A percentile compares a stretch with the other conserved stretches of the same genome.
Conservation (phyloP, 2,329 filamentous ascomycete genomes). For the Aspergillus brasiliensis region DNA sequence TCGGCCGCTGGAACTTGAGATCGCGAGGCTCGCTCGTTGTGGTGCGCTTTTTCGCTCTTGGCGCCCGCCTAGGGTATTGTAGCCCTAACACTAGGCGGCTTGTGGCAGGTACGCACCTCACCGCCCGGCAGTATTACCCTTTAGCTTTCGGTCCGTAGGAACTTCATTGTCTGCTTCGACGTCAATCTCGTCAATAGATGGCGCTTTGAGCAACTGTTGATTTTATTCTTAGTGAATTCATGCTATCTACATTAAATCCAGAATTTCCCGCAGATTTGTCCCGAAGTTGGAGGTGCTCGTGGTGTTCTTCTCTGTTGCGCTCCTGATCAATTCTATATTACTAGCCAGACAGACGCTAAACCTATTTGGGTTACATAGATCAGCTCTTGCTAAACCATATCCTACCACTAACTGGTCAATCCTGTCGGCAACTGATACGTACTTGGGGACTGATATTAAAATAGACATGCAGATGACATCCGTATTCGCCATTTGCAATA, state of each 20-base stretch:
- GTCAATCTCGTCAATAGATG: background rate
- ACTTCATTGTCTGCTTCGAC: background rate
- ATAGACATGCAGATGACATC: too few species aligned
- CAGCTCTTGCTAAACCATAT: background rate
- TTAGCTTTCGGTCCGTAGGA: background rate
- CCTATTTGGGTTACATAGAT: background rate
- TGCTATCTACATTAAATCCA: background rate
- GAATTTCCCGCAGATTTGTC: too few species aligned
- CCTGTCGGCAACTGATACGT: background rate
- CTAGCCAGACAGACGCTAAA: background rate
- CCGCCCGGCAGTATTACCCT: slow-evolving; percentile 21
- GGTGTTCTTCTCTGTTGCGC: background rate
- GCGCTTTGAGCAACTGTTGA: background rate
- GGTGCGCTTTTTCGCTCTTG: slow-evolving; percentile 47
- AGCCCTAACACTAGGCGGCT: slow-evolving; percentile 44
- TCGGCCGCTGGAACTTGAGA: slow-evolving; percentile 37
- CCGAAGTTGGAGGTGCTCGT: background rate
- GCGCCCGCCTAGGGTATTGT: slow-evolving; percentile 40
- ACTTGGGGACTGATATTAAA: too few species aligned
- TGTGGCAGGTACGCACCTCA: slow-evolving; percentile 13
- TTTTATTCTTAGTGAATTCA: background rate
- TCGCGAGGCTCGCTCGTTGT: slow-evolving; percentile 33
- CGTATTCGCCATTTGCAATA: too few species aligned
- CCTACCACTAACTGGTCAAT: background rate
- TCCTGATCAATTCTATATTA: background rate